Evolutionary conservation across 176 grass and related monocot genomes (phyloP).

Genomic region (Echinochloa phyllopogon): DNA sequence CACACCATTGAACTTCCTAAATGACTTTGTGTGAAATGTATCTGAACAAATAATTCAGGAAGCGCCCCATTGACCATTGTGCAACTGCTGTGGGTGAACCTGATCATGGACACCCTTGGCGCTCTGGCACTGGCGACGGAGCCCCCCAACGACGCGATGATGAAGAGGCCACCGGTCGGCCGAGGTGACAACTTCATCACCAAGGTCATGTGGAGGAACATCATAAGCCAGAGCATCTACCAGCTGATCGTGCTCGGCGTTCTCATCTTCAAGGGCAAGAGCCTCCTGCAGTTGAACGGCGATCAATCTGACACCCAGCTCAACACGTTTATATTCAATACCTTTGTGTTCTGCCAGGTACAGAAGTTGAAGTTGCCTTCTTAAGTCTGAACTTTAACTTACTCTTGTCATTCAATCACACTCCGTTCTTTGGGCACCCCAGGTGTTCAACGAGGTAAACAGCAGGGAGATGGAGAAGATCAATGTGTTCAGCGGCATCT

Average conservation of each 20-base stretch:
- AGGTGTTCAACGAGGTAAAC: conserved; percentile 99
- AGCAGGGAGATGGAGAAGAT: conserved; percentile 95
- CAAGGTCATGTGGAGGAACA: conserved; percentile 93
- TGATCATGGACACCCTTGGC: conserved; percentile 96
- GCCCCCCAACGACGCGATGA: conserved; percentile 67
- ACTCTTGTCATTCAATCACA: not conserved
- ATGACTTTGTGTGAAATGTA: not conserved
- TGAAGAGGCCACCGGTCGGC: conserved; percentile 75
- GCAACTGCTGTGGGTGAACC: conserved; percentile 93
- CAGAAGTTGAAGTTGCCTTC: not conserved
- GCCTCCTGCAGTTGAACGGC: conserved; percentile 47
- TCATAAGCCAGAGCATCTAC: conserved; percentile 83
- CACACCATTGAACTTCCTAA: not conserved
- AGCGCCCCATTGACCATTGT: conserved; percentile 86
- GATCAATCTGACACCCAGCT: conserved; percentile 42
- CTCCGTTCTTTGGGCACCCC: not conserved
- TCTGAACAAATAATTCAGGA: conserved; percentile 41
- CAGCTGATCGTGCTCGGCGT: conserved; percentile 79
- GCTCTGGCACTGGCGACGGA: conserved; percentile 91
- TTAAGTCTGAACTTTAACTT: not conserved
- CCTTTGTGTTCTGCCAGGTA: conserved; percentile 95
- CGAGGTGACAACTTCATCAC: conserved; percentile 81
- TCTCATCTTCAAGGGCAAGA: conserved; percentile 69
- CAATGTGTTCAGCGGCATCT: conserved; percentile 80
- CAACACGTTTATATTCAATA: conserved; percentile 93